Percentiles rank a stretch among this genome's conserved stretches.
Conservation (phyloP, 2,329 filamentous ascomycete genomes). For the Diplodia intermedia region DNA sequence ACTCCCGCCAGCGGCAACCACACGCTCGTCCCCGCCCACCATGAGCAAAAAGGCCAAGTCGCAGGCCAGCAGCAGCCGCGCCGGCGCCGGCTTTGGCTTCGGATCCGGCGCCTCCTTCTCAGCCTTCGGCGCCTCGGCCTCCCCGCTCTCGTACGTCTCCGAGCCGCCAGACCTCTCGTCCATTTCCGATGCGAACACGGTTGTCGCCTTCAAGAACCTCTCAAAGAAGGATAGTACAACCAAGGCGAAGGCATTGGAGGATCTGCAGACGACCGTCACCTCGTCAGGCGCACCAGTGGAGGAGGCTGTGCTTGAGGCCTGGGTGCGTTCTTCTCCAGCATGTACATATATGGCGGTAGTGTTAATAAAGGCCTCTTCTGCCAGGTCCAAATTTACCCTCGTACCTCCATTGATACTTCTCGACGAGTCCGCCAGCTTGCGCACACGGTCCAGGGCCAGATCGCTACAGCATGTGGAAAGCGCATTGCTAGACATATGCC, state of each 20-base stretch:
- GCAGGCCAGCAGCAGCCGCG: slow-evolving; percentile 69
- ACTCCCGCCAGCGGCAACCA: background rate
- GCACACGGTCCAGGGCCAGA: slow-evolving; percentile 73
- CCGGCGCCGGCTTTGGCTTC: slow-evolving; percentile 53
- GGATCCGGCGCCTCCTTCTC: slow-evolving; percentile 50
- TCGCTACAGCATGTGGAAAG: slow-evolving; percentile 70
- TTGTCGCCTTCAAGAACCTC: slow-evolving; percentile 91
- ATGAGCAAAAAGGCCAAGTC: slow-evolving; percentile 70
- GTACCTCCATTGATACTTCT: slow-evolving; percentile 86
- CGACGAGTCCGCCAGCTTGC: slow-evolving; percentile 87
- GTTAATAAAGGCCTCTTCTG: slow-evolving; percentile 38
- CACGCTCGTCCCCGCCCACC: slow-evolving; percentile 36
- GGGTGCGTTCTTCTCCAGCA: slow-evolving; percentile 65
- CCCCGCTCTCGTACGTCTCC: slow-evolving; percentile 82
- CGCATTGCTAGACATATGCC: slow-evolving; percentile 82
- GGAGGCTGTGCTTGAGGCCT: slow-evolving; percentile 83
- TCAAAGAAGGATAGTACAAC: slow-evolving; percentile 93
- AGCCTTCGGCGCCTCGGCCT: slow-evolving; percentile 58
- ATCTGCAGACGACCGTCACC: slow-evolving; percentile 72
- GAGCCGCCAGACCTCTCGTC: slow-evolving; percentile 81
- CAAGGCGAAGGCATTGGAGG: slow-evolving; percentile 88
- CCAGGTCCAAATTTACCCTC: slow-evolving; percentile 84
- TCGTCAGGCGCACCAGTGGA: slow-evolving; percentile 70
- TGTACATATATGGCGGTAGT: slow-evolving; percentile 49
- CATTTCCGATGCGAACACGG: slow-evolving; percentile 79